Conservation (phyloP, 345 rosid species). For the Aquilaria sinensis region DNA sequence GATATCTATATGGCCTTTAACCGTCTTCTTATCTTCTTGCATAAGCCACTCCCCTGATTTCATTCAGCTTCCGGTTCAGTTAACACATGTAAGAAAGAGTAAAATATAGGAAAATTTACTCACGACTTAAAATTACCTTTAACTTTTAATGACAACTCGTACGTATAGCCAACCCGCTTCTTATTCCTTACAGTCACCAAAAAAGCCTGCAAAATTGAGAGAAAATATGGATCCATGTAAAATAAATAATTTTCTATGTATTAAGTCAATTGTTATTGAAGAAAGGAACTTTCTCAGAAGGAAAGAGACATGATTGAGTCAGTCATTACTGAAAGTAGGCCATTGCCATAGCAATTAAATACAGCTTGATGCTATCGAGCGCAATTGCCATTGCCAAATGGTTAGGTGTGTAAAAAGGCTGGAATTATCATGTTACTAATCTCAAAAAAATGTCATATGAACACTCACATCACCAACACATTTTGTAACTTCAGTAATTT, state of each 20-base stretch:
- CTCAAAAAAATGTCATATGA: neutral
- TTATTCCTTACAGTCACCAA: constrained; percentile 87
- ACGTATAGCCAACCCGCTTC: constrained; percentile 85
- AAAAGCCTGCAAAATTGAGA: constrained; percentile 53
- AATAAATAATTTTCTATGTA: too few species aligned
- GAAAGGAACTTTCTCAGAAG: too few species aligned
- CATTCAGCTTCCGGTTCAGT: constrained; percentile 8
- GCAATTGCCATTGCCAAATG: neutral
- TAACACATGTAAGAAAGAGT: neutral
- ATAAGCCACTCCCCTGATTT: constrained; percentile 74
- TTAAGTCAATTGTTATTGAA: too few species aligned
- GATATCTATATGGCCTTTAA: constrained; percentile 64
- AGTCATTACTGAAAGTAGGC: too few species aligned
- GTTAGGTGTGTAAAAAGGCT: too few species aligned
- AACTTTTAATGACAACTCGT: constrained; percentile 69
- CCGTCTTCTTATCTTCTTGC: constrained; percentile 49
- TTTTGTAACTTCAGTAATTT: constrained; percentile 59
- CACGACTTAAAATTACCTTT: constrained; percentile 34
- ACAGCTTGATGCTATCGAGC: neutral
- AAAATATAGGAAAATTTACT: constrained; percentile 2
- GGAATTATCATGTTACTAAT: too few species aligned
- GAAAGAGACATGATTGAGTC: too few species aligned
- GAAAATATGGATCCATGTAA: too few species aligned
- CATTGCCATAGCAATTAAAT: neutral
- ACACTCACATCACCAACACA: constrained; percentile 83